Base-by-base conservation (phyloP, 2,329 filamentous ascomycete genomes). In the Ampelomyces quisqualis region DNA sequence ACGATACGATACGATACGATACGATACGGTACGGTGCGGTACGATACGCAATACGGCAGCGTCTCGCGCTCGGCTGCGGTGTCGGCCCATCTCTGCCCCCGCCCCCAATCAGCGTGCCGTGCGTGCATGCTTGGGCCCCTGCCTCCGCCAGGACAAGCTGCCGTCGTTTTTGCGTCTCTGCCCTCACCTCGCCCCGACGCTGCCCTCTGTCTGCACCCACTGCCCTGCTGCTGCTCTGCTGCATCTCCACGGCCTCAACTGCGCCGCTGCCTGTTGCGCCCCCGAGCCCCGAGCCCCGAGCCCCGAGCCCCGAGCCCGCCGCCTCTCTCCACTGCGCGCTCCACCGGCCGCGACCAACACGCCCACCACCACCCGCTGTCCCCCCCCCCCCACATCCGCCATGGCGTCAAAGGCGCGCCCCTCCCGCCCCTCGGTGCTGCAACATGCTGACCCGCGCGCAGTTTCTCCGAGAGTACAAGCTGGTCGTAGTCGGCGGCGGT, bases 401-500 rank as follows among this genome's bases (percentile, higher is more conserved):
- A 68, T 68, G 65, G 64, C 65, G 35, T 68, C 65, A 41, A 68
- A 68, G 64, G 64, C 69, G 47, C 44, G 55, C 55, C 18, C n/a
- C 22, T 35, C 19, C 34, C 37, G 14, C 22, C 31, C 13, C 18
- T 43, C 38, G 19, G 38, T 32, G 20, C 39, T 23, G 13, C 11
- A 33, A 28, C 36, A n/a, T 35, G 51, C 63, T 62, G 52, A 66
- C 58, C 36, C 45, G 43, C 53, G 41, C 41, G 9, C 48, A 76
- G 73, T 77, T 76, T 56, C 71, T 77, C 46, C 68, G 74, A 67
- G 74, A 77, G 60, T 77, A 77, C 67, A 77, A 77, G 68, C 70
- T 77, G 43, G 93, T 98, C 48, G 93, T 97, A 49, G 90, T 98
- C 56, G 93, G 93, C 62, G 93, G 94, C 64, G 93, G 93, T 79